Conservation (phyloP, 129 eudicot species). For the Sambucus nigra region DNA sequence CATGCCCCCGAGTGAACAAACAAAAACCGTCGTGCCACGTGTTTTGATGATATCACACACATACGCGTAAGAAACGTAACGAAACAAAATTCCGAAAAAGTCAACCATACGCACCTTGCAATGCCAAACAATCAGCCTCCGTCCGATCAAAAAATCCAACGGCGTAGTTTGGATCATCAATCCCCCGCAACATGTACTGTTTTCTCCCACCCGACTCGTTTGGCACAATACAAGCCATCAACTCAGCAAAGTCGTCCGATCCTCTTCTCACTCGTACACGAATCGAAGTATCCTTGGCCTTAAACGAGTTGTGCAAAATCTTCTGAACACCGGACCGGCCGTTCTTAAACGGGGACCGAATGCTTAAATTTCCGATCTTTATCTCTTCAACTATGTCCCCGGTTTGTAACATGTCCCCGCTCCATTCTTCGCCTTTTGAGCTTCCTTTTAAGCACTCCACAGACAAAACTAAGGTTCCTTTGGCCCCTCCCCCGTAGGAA, state of each 20-base stretch:
- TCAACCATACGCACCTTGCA: constrained; percentile 66
- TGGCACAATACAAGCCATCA: constrained; percentile 80
- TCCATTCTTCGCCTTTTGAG: constrained; percentile 85
- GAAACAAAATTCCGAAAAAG: constrained; percentile 13
- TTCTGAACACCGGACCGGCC: constrained; percentile 66
- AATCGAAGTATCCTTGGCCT: constrained; percentile 56
- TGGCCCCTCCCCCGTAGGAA: constrained; percentile 1
- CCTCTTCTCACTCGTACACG: constrained; percentile 62
- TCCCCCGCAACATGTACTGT: constrained; percentile 64
- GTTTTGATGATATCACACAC: neutral
- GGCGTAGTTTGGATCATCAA: constrained; percentile 85
- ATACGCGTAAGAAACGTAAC: constrained; percentile 1
- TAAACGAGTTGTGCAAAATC: constrained; percentile 42
- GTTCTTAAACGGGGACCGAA: constrained; percentile 62
- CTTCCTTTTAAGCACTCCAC: constrained; percentile 70
- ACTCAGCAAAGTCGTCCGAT: constrained; percentile 45
- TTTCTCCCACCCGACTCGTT: constrained; percentile 47
- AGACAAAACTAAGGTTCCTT: constrained; percentile 30
- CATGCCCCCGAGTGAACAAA: neutral
- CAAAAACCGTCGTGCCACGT: neutral
- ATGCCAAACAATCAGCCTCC: constrained; percentile 52
- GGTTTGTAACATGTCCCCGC: constrained; percentile 58
- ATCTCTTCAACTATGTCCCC: constrained; percentile 84
- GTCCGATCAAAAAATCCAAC: constrained; percentile 88
- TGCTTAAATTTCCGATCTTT: constrained; percentile 33